Evolutionary conservation across 306 rosid species (phyloP).

Genomic region (Citrullus amarus): DNA sequence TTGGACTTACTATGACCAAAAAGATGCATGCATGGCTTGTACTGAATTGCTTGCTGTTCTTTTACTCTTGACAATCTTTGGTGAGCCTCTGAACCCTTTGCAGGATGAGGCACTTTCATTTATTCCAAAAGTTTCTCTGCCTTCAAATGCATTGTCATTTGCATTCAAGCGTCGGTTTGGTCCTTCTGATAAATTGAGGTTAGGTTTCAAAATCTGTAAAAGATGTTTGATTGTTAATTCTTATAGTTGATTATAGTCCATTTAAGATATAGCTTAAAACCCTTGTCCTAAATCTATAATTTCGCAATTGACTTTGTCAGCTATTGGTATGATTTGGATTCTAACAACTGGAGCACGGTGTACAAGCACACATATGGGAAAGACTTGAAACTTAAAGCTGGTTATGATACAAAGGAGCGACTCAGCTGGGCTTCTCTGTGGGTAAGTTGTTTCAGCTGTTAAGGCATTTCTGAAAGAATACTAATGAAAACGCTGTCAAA

Average conservation of each 20-base stretch:
- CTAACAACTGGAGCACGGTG: constrained; percentile 85
- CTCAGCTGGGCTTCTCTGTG: constrained; percentile 99
- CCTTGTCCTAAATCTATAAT: neutral
- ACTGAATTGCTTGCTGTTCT: neutral
- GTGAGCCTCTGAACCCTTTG: constrained; percentile 13
- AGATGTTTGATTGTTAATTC: neutral
- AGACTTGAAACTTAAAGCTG: constrained; percentile 90
- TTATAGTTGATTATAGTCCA: neutral
- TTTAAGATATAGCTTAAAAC: neutral
- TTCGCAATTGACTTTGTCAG: constrained; percentile 30
- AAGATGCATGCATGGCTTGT: neutral
- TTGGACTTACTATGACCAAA: neutral
- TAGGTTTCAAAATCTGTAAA: constrained; percentile 1
- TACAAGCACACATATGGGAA: constrained; percentile 78
- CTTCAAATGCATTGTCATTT: constrained; percentile 72
- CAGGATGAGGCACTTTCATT: constrained; percentile 84
- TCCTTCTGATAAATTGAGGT: constrained; percentile 85
- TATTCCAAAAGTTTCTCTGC: constrained; percentile 59
- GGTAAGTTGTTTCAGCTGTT: constrained; percentile 39
- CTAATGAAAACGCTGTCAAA: neutral
- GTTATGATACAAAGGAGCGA: constrained; percentile 87
- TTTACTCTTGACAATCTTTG: neutral
- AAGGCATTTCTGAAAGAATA: neutral
- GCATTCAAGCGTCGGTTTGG: constrained; percentile 79
- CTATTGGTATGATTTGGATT: constrained; percentile 84